phyloP scores from a whole-genome alignment of 2,329 filamentous ascomycete species.

The Malbranchea zuffiana region DNA sequence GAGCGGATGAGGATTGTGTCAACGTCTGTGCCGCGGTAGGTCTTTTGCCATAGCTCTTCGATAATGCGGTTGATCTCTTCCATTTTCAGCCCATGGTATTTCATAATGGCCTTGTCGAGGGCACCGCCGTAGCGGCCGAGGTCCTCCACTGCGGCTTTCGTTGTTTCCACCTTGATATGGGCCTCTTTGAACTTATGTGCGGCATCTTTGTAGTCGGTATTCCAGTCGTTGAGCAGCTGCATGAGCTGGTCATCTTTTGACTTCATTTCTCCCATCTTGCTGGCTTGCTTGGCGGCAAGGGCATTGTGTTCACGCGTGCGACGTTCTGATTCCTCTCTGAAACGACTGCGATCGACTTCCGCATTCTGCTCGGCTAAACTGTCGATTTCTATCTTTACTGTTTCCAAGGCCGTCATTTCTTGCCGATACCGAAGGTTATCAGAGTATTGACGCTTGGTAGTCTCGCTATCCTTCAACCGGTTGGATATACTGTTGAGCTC shows the following conservation, averaged over 20 bases:
- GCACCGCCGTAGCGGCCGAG: slow-evolving; percentile 70
- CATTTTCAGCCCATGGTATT: slow-evolving; percentile 94
- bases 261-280: slow-evolving; percentile 66
- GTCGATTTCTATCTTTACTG: slow-evolving; percentile 57
- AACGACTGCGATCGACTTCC: slow-evolving; percentile 66
- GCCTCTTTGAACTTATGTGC: slow-evolving; percentile 70
- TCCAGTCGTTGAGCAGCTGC: slow-evolving; percentile 65
- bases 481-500: slow-evolving; percentile 68
- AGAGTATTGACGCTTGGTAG: slow-evolving; percentile 72
- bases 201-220: slow-evolving; percentile 77
- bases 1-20: slow-evolving; percentile 93
- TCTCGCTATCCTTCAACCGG: slow-evolving; percentile 66
- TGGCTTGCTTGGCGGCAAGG: slow-evolving; percentile 60
- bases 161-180: slow-evolving; percentile 82
- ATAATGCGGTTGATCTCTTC: slow-evolving; percentile 93
- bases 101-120: slow-evolving; percentile 93
- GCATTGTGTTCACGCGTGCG: slow-evolving; percentile 59
- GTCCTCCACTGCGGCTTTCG: slow-evolving; percentile 85
- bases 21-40: slow-evolving; percentile 93
- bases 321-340: slow-evolving; percentile 56
- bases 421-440: slow-evolving; percentile 84
- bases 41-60: slow-evolving; percentile 91
- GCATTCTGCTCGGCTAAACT: slow-evolving; percentile 70
- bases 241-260: slow-evolving; percentile 72
- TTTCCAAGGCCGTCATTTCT: slow-evolving; percentile 56